Evolutionary conservation across 768 basidiomycete genomes (phyloP), one percentile per base, ranked within the genome.

Genomic region (Jaapia argillacea): DNA sequence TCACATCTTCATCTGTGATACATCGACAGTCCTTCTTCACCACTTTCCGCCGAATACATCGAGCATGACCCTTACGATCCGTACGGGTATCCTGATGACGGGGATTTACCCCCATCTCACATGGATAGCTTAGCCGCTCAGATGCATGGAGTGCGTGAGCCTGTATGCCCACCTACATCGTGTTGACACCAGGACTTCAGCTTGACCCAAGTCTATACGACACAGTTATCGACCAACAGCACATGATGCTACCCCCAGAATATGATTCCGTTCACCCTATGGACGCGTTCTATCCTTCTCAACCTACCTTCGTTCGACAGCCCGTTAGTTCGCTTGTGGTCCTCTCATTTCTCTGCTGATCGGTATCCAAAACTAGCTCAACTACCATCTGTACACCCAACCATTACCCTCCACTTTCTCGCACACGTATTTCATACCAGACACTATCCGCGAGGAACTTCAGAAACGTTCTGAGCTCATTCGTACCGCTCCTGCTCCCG

Each of bases 321-420:
- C 83, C 86, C 18, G 87, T 89, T 56, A 52, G 66, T 46, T n/a
- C n/a, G 12, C 6, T 20, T 22, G 46, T 20, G 44, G n/a, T 20
- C 27, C 42, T 37, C 42, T 31, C 36, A 13, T 41, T 18, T 6
- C 40, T 53, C 43, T 31, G 36, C 41, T 21, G 24, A 21, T 38
- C 21, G 10, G 10, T 21, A 22, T 38, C 7, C 21, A 10, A 12
- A 21, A 13, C 35, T 56, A 94, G 89, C 74, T 98, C 37, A 79
- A 96, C 56, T 91, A 99, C 56, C 90, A 97, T 51, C 72, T 97
- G 24, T 99, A 99, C 66, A 82, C 86, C 3, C 74, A 76, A 2
- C 73, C 74, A 52, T 67, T 84, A 54, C 68, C 84, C 36, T 63
- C 74, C 49, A 54, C 69, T 44, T 67, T 83, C 57, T 54, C 72